Base-by-base conservation (phyloP, 345 rosid genomes). In the Eucalyptus paniculata region DNA sequence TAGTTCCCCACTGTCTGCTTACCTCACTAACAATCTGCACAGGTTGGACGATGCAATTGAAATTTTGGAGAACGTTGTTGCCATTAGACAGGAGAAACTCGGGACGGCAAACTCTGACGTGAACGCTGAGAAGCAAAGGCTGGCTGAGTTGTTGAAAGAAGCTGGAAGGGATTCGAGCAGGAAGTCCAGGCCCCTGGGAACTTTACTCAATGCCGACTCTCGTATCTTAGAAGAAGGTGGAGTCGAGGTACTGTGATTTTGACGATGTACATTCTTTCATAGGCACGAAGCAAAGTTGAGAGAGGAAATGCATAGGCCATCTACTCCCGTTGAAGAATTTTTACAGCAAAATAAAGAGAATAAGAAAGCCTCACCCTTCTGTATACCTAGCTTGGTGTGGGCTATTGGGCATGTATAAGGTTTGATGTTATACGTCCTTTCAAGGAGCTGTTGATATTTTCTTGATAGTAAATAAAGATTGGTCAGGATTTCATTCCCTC, bases 31-130 rank as follows among this genome's bases (percentile, higher is more conserved):
- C 88, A 45, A 50, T 51, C 62, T 50, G 62, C 62, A 51, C 91
- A 93, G 94, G 92, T 88, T 92, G 47, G 92, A 90, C 28, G 93
- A 93, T 87, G 94, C 94, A 45, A 91, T 92, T 26, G 92, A 92
- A 88, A 88, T 93, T 86, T 58, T 93, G 90, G 94, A 93, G 87
- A 87, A 88, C 58, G 90, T 93, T 12, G 91, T 93, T 18, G 83
- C 53, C 40, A 42, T 93, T 60, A 91, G 93, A 89, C 91, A 93
- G 88, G 93, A 93, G 88, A 92, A 91, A 89, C 93, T 91, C 40
- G 94, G 92, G 87, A 92, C 91, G 6, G 94, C 92, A 47, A 88
- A 93, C 89, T 93, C 93, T 37, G 93, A 93, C 56, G 92, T 92
- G 69, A 88, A 87, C 16, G 92, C 91, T 26, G 94, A 93, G 91